A percentile compares a stretch with the other conserved stretches of the same genome.
Evolutionary conservation across 805 yeast species (phyloP).

Genomic region (Pichia occidentalis): DNA sequence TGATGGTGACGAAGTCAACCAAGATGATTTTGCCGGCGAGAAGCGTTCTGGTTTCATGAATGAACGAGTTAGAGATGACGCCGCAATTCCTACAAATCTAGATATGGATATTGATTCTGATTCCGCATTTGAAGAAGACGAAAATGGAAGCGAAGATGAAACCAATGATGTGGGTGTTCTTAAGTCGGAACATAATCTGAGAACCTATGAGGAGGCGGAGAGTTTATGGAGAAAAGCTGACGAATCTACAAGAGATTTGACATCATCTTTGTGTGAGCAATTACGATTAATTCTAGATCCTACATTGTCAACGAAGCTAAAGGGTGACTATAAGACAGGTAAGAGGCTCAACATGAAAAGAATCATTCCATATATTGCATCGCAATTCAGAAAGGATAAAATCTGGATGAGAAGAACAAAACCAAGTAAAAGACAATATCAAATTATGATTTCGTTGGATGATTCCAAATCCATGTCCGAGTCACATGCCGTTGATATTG

Average conservation of each 20-base stretch:
- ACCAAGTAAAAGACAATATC: constrained; percentile 95
- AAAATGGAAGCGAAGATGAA: constrained; percentile 17
- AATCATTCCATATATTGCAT: constrained; percentile 95
- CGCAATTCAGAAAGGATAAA: constrained; percentile 94
- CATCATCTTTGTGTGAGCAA: constrained; percentile 87
- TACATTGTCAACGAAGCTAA: constrained; percentile 87
- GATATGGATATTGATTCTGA: constrained; percentile 37
- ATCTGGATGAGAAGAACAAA: constrained; percentile 97
- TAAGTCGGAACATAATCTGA: constrained; percentile 18
- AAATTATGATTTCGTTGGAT: constrained; percentile 95
- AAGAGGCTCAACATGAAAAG: constrained; percentile 95
- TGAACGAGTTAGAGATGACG: constrained; percentile 17
- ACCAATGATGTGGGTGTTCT: constrained; percentile 19
- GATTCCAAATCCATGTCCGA: constrained; percentile 98
- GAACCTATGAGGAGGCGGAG: constrained; percentile 53
- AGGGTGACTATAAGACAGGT: constrained; percentile 96
- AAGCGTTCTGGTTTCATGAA: constrained; percentile 18
- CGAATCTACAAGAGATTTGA: constrained; percentile 75
- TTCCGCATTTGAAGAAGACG: constrained; percentile 29
- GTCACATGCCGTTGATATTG: constrained; percentile 80
- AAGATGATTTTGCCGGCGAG: constrained; percentile 19
- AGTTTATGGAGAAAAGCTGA: constrained; percentile 81
- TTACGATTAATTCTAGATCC: constrained; percentile 90
- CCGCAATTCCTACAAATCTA: constrained; percentile 32
- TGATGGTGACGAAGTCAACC: constrained; percentile 17